Base-by-base conservation (phyloP, 1,139 yeast species). In the Pichia sp. region DNA sequence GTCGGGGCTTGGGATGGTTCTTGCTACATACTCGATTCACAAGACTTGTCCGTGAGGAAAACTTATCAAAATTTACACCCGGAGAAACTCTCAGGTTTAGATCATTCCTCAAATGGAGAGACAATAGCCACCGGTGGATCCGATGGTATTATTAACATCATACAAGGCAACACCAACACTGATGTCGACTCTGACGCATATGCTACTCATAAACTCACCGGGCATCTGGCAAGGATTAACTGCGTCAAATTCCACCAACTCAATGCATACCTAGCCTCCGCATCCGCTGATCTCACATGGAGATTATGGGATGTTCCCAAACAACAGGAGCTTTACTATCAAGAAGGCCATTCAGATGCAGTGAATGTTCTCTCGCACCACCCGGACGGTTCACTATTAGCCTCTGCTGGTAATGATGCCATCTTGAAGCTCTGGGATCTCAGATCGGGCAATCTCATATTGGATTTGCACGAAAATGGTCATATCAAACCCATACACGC, bases 221-320 rank as follows among this genome's bases (percentile, higher is more conserved):
- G 76, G 43, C 87, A 79, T 47, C 60, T 60, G 14, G 62, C 62
- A 9, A 66, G 96, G 37, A 78, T 87, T 1, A 69, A 83, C 0
- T 66, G 72, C n/a, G 60, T 78, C 0, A 68, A 70, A 29, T 72
- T 75, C 43, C 95, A 87, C 53, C 95, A 95, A 0, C 51, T 63
- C 3, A 75, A 76, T 0, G 49, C 58, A 3, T 73, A 59, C 46
- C n/a, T 57, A 4, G 82, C 79, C 0, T 69, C 87, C 18, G 83
- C 95, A 0, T 86, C 96, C 0, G 80, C 72, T 51, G 98, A 91
- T 56, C 70, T 69, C 41, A 86, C 96, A 0, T 91, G 97, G 96
- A 71, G 86, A 42, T 56, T 87, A 6, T 87, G 95, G 94, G 96
- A 91, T 56, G 45, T 75, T 1, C 61, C 62, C 10, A 71, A 64